Evolutionary conservation across 1,284 basidiomycete species (phyloP), one percentile per base, ranked within the genome.

Genomic region (Ceratobasidium theobromae): DNA sequence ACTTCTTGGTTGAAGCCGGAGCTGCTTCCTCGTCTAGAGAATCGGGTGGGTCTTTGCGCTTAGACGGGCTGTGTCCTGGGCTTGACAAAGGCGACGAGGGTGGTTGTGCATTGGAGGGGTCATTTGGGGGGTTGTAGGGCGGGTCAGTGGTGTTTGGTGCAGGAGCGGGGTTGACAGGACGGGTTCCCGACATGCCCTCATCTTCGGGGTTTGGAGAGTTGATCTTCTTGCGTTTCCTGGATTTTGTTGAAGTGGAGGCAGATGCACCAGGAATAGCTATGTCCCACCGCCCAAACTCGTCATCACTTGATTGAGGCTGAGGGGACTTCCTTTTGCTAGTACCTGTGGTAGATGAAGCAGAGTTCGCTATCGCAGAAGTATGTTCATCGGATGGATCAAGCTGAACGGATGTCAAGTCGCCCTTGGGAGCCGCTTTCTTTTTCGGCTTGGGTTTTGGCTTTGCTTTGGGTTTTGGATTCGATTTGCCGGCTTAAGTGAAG

Each of bases 11-110:
- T 6, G 53, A 8, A 25, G 25, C 40, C 23, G 52, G 35, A 23
- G 41, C 35, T 9, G 52, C 33, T 28, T 46, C 32, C 2, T 66
- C 53, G 25, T 30, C 30, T 5, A 23, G 28, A 9, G 51, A 35
- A 11, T 28, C n/a, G 27, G 40, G 40, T n/a, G 49, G 48, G 14
- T 21, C 18, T 45, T 53, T 52, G 38, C 60, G 60, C 38, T 65
- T 65, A 4, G 51, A 18, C n/a, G 60, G 60, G 23, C 60, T 65
- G 35, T 25, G 60, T 21, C 60, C 60, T 18, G 40, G 48, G n/a
- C 49, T 53, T 14, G 60, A 53, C 6, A 65, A 45, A 5, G 60
- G 60, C 8, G 60, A 65, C n/a, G 60, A 65, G 18, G 60, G 38
- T 11, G 43, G 12, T 12, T 6, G 6, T 11, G 28, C 28, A 28